These are phyloP conservation scores for Ophiostoma quercus DNA, from an alignment of 2,329 filamentous ascomycete species.

Conservation along the genomic window DNA sequence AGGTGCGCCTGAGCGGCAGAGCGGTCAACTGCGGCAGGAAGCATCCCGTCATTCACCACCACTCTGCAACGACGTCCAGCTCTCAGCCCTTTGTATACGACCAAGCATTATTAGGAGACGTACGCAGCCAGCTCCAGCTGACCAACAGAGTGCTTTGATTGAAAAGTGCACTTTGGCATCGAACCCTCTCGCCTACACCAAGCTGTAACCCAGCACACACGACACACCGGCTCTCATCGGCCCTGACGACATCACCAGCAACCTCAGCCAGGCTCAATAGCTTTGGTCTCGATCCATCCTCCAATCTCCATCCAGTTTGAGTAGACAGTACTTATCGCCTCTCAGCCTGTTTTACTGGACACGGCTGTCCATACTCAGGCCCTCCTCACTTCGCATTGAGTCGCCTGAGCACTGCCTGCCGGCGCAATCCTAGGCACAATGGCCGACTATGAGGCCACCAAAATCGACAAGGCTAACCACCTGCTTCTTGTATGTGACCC, in stretches of 20 bases:
- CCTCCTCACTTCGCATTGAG: neutral
- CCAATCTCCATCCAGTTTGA: neutral
- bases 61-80: neutral
- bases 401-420: neutral
- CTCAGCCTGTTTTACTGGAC: neutral
- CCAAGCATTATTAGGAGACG: neutral
- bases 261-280: neutral
- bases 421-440: conserved; percentile 37
- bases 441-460: conserved; percentile 58
- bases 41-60: neutral
- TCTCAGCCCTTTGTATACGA: neutral
- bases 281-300: neutral
- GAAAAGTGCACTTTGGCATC: neutral
- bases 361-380: neutral
- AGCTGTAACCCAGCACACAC: neutral
- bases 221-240: neutral
- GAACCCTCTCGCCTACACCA: neutral
- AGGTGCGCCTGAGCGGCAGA: conserved; percentile 6
- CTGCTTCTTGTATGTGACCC: conserved; percentile 61
- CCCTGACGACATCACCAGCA: neutral
- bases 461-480: conserved; percentile 69
- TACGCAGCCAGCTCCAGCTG: neutral
- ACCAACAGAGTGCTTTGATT: neutral
- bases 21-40: conserved; percentile 13
- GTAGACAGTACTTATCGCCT: neutral